These are phyloP conservation scores for Penicillium rolfsii DNA, from an alignment of 2,329 filamentous ascomycete genomes.

Conservation along the genomic window DNA sequence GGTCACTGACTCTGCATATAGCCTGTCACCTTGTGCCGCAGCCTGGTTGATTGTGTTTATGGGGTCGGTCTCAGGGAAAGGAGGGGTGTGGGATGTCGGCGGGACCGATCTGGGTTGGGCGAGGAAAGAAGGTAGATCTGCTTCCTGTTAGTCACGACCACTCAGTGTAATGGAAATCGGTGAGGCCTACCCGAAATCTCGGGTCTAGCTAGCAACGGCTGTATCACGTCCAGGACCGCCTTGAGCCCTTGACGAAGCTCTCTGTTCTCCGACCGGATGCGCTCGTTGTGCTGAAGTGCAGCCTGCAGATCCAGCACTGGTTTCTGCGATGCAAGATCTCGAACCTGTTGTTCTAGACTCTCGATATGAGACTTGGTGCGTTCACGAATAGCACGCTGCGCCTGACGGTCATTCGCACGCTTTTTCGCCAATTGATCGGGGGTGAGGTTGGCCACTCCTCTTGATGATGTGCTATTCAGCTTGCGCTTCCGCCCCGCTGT, in stretches of 20 bases:
- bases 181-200: conserved; percentile 49
- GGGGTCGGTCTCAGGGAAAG: conserved; percentile 33
- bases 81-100: conserved; percentile 29
- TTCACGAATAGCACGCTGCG: conserved; percentile 48
- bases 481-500: conserved; percentile 48
- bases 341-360: conserved; percentile 69
- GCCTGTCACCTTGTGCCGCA: conserved; percentile 26
- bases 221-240: conserved; percentile 61
- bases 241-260: conserved; percentile 73
- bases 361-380: conserved; percentile 81
- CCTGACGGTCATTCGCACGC: conserved; percentile 80
- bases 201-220: conserved; percentile 46
- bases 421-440: conserved; percentile 88
- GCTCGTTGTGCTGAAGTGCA: conserved; percentile 74
- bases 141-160: conserved; percentile 14
- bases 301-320: conserved; percentile 82
- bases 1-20: conserved; percentile 35
- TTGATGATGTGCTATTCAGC: conserved; percentile 51
- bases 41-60: conserved; percentile 27
- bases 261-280: conserved; percentile 75
- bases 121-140: conserved; percentile 23
- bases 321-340: conserved; percentile 76
- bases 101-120: conserved; percentile 23
- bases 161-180: neutral
- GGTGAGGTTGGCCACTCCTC: conserved; percentile 84